phyloP scores from a whole-genome alignment of 108 stramenopile genomes.

The Fragilariopsis cylindrus region DNA sequence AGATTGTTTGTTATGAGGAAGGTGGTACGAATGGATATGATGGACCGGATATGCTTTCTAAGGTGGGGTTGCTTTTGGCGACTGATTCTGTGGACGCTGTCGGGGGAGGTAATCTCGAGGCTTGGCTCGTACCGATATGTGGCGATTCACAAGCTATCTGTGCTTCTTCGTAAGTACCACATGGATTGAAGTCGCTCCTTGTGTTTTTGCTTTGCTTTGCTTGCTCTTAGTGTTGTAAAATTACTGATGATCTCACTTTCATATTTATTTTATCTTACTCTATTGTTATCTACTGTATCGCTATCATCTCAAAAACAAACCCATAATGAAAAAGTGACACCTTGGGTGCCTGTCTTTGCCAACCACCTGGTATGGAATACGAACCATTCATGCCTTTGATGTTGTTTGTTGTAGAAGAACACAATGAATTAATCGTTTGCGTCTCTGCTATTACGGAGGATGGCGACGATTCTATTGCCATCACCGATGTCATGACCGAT shows the following conservation, averaged over 20 bases:
- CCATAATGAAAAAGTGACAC: conserved; percentile 37
- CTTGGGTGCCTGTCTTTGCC: conserved; percentile 75
- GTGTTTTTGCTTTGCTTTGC: background rate
- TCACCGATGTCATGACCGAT: conserved; percentile 50
- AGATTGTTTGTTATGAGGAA: conserved; percentile 87
- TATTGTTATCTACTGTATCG: background rate
- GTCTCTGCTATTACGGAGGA: conserved; percentile 34
- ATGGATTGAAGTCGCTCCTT: background rate
- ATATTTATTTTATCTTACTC: background rate
- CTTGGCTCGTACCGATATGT: conserved; percentile 77
- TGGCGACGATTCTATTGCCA: conserved; percentile 34
- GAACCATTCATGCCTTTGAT: conserved; percentile 62
- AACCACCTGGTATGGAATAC: conserved; percentile 40
- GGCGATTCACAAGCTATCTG: conserved; percentile 64
- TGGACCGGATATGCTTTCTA: conserved; percentile 67
- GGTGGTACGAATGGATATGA: conserved; percentile 82
- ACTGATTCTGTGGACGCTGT: conserved; percentile 43
- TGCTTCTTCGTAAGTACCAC: conserved; percentile 49
- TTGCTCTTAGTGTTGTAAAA: background rate
- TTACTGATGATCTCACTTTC: background rate
- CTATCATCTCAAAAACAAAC: too few species aligned
- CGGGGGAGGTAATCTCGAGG: conserved; percentile 62
- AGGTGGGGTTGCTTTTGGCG: conserved; percentile 70
- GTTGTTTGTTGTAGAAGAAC: conserved; percentile 30
- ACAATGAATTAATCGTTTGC: conserved; percentile 33